Base-by-base conservation (phyloP, 2,329 filamentous ascomycete species). In the Paecilomyces dactylethromorphus region DNA sequence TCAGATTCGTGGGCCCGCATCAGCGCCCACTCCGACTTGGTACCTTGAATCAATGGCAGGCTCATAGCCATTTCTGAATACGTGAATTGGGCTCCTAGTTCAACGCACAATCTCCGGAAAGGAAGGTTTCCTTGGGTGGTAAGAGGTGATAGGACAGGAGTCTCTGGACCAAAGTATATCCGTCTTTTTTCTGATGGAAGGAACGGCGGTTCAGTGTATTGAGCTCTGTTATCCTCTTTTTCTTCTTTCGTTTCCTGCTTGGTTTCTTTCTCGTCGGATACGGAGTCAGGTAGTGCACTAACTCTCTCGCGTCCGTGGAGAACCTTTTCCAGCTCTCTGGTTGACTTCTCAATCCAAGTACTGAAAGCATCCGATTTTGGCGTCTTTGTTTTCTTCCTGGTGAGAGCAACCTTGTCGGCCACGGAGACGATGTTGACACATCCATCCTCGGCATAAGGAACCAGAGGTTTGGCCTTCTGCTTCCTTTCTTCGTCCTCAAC, bases 1-100 rank as follows among this genome's bases (percentile, higher is more conserved):
- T 99, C 94, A 6, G 87, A 89, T 71, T 92, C 87, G 71, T 99
- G 94, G 2, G 91, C 91, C 74, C 94, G 95, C 82, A 97, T 85
- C 58, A 99, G 80, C 21, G 94, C 92, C 94, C 94, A 99, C 78
- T 99, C 94, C 1, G 87, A 83, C 76, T 93, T 95, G 63, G 89
- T 85, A 35, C 94, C 94, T 74, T 97, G 92, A 5, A 99, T 82
- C 50, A 99, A 78, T 10, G 93, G 92, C 74, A 96, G 79, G 29
- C 91, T 87, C 84, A 99, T 90, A 3, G 93, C 94, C 94, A 99
- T 99, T 76, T 99, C 94, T 0, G 93, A 97, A 79, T 96, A 99
- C 0, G 94, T 99, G 54, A 96, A 82, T 70, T 97, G 89, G 29
- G 92, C 92, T 35, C 94, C 94, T 24, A 97, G 83, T 58, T 92